Base-by-base conservation (phyloP, 2,329 filamentous ascomycete species). In the Diplodia seriata region DNA sequence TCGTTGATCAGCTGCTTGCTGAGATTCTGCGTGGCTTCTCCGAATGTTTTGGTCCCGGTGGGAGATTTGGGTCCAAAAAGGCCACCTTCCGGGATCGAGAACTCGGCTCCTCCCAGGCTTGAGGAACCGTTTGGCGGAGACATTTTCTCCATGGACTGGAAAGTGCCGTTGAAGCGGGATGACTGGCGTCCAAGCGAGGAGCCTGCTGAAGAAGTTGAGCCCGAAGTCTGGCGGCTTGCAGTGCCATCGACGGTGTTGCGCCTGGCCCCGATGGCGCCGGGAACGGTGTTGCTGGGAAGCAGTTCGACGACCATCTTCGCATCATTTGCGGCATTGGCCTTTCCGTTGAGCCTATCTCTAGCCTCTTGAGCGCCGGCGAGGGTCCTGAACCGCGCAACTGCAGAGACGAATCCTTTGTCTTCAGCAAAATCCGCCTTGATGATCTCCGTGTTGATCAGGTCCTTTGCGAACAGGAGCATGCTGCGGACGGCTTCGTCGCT, bases 21-120 rank as follows among this genome's bases (percentile, higher is more conserved):
- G 80, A 79, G 66, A 54, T 79, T 80, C 38, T 68, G 67, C 18
- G 66, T 49, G 61, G 85, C 83, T 69, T 89, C 88, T n/a, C 83
- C 82, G n/a, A 90, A 82, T 65, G 90, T 87, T 15, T 63, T 63
- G 74, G 89, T 90, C 51, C 87, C 89, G 66, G 92, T 89, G 1
- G 90, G 90, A 6, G 90, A 92, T 72, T 91, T 90, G 0, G 90
- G 87, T 14, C 89, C 90, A 78, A 92, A 93, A 31, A 92, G 79
- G 74, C 77, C 84, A 4, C 81, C 79, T 38, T 89, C 87, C 3
- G 85, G 82, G 63, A 85, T 84, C n/a, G 86, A 82, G 59, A 90
- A 83, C 69, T 91, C 88, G 69, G 83, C 85, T 67, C 83, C 85
- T 71, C 83, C 81, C 73, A 85, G 84, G 63, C 82, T 80, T 51